Evolutionary conservation across 2,329 filamentous ascomycete species (phyloP).

Genomic region (Thelonectria discophora): DNA sequence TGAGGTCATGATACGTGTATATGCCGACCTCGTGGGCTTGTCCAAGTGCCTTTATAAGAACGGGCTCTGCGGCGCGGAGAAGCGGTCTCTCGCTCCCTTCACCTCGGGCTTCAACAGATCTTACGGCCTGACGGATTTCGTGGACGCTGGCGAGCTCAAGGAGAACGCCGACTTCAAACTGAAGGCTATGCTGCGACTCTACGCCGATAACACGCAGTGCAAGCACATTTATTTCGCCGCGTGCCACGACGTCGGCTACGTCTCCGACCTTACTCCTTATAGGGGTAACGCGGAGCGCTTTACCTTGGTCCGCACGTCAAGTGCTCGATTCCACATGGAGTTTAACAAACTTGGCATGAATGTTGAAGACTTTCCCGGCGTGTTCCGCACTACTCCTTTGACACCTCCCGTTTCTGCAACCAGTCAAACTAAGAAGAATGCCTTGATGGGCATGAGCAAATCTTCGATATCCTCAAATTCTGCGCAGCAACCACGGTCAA

Average conservation of each 20-base stretch:
- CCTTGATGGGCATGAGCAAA: slow-evolving; percentile 12
- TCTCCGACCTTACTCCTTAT: slow-evolving; percentile 64
- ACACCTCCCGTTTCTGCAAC: slow-evolving; percentile 18
- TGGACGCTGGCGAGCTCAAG: slow-evolving; percentile 69
- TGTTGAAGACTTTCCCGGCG: slow-evolving; percentile 59
- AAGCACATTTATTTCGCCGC: slow-evolving; percentile 71
- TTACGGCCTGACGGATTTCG: slow-evolving; percentile 67
- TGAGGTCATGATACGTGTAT: slow-evolving; percentile 64
- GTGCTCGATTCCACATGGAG: slow-evolving; percentile 60
- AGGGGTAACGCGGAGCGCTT: slow-evolving; percentile 59
- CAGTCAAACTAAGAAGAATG: slow-evolving; percentile 10
- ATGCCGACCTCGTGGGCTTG: slow-evolving; percentile 63
- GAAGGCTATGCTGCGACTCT: slow-evolving; percentile 58
- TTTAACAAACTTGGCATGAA: slow-evolving; percentile 61
- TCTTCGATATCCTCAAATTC: slow-evolving; percentile 7
- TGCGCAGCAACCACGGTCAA: neutral
- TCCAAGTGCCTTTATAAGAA: slow-evolving; percentile 57
- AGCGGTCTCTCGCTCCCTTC: slow-evolving; percentile 64
- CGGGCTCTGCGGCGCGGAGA: slow-evolving; percentile 61
- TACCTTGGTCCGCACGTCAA: slow-evolving; percentile 60
- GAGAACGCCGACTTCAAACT: slow-evolving; percentile 69
- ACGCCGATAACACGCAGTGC: slow-evolving; percentile 67
- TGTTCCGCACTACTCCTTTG: slow-evolving; percentile 60
- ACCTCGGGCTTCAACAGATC: slow-evolving; percentile 65
- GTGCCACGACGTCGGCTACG: slow-evolving; percentile 63